Percentiles rank a stretch among this genome's conserved stretches.
Evolutionary conservation across 192 early-diverging fungal genomes (phyloP).

Genomic region (Coemansia sp.): DNA sequence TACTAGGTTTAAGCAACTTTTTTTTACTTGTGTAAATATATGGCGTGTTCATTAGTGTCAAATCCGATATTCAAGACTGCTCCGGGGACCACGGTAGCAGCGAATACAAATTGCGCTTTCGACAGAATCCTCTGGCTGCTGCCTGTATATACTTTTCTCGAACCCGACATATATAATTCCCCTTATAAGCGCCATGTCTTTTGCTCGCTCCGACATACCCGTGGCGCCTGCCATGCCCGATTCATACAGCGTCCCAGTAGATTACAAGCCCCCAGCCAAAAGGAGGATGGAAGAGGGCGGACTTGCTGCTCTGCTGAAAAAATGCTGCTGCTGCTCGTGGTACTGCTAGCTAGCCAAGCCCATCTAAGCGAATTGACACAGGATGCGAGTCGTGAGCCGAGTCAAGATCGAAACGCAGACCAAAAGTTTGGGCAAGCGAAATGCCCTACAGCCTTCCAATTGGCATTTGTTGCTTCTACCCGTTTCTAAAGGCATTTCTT

Average conservation of each 20-base stretch:
- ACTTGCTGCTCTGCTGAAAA: neutral
- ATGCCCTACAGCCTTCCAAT: neutral
- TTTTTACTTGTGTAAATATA: neutral
- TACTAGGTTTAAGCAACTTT: neutral
- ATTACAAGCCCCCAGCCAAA: neutral
- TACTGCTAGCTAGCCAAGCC: slow-evolving; percentile 2
- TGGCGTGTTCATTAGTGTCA: neutral
- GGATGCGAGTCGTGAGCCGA: neutral
- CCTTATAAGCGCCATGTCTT: neutral
- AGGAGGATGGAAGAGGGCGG: neutral
- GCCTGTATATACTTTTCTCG: neutral
- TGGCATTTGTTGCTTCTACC: neutral
- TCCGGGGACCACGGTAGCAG: neutral
- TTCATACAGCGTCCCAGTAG: neutral
- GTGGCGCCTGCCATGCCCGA: neutral
- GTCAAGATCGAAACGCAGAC: neutral
- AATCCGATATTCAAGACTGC: neutral
- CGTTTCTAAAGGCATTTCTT: neutral
- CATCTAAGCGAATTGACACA: neutral
- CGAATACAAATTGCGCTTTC: neutral
- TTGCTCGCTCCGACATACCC: neutral
- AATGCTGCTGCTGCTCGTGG: slow-evolving; percentile 2
- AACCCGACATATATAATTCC: neutral
- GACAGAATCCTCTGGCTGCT: neutral
- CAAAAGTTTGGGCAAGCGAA: neutral